Percentiles rank a stretch among this genome's conserved stretches.
Conservation (phyloP, 352 stramenopile species). For the Pythium scleroteichum region DNA sequence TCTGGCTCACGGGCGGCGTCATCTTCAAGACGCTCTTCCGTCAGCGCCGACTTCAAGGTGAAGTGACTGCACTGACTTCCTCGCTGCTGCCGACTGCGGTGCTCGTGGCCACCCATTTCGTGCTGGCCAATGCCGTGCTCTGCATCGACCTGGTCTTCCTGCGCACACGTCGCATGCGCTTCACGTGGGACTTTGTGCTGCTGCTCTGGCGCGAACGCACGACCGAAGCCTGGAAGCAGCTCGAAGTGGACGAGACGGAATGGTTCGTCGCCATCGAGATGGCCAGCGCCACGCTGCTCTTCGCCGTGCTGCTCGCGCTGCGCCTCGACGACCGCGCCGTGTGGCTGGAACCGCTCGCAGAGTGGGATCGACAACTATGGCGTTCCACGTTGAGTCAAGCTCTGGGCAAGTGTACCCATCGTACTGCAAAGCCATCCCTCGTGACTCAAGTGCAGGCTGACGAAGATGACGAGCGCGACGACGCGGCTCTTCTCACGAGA, state of each 20-base stretch:
- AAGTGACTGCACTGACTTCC: slow-evolving; percentile 1
- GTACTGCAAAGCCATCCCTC: not conserved
- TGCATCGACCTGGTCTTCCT: slow-evolving; percentile 50
- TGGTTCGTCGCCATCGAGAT: slow-evolving; percentile 42
- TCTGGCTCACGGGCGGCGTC: slow-evolving; percentile 36
- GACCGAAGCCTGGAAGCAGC: slow-evolving; percentile 31
- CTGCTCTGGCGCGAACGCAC: slow-evolving; percentile 45
- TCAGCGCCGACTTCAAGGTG: not conserved
- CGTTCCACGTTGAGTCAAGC: not conserved
- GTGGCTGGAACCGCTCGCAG: slow-evolving; percentile 49
- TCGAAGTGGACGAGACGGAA: slow-evolving; percentile 50
- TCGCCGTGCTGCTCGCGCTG: slow-evolving; percentile 40
- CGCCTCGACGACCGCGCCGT: slow-evolving; percentile 25
- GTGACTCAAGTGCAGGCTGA: slow-evolving; percentile 3
- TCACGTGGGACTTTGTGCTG: slow-evolving; percentile 44
- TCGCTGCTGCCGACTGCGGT: slow-evolving; percentile 3
- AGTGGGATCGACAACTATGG: slow-evolving; percentile 46
- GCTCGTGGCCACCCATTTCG: slow-evolving; percentile 21
- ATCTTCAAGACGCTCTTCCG: slow-evolving; percentile 5
- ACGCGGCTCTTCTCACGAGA: slow-evolving; percentile 22
- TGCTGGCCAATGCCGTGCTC: slow-evolving; percentile 22
- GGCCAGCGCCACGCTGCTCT: slow-evolving; percentile 28
- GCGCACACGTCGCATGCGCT: slow-evolving; percentile 56
- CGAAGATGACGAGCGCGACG: not conserved
- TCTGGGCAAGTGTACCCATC: slow-evolving; percentile 21